phyloP scores from a whole-genome alignment of 1,139 yeast genomes.

The Sugiyamaella paludigena region DNA sequence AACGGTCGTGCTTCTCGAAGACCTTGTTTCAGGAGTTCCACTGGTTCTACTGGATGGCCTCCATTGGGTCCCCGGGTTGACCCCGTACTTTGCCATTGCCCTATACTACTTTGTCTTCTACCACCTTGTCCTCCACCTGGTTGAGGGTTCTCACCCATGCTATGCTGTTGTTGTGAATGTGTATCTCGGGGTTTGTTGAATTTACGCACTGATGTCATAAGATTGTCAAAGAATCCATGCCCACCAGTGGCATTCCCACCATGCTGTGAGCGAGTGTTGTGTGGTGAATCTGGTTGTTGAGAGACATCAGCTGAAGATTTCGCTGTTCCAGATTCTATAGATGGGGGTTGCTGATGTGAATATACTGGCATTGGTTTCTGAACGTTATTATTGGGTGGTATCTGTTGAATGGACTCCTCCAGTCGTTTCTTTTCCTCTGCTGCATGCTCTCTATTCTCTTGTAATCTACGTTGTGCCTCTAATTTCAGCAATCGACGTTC shows the following conservation, averaged over 20 bases:
- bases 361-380: background rate
- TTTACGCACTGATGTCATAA: background rate
- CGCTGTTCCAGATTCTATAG: background rate
- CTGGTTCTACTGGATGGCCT: background rate
- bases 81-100: too few relatives aligned
- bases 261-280: background rate
- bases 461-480: constrained; percentile 13
- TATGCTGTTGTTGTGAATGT: too few relatives aligned
- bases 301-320: background rate
- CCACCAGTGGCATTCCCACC: background rate
- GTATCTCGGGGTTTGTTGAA: background rate
- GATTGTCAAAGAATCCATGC: background rate
- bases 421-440: constrained; percentile 5
- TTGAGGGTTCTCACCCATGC: too few relatives aligned
- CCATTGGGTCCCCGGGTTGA: background rate
- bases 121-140: too few relatives aligned
- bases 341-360: background rate
- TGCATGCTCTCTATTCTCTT: constrained; percentile 12
- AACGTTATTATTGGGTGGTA: too few relatives aligned
- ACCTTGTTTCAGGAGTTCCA: constrained; percentile 12
- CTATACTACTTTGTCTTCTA: too few relatives aligned
- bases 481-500: constrained; percentile 10
- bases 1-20: constrained; percentile 16
- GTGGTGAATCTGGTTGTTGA: background rate
- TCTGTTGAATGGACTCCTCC: background rate